Conservation (phyloP, 163 green algal species). For the Scenedesmus sp. region DNA sequence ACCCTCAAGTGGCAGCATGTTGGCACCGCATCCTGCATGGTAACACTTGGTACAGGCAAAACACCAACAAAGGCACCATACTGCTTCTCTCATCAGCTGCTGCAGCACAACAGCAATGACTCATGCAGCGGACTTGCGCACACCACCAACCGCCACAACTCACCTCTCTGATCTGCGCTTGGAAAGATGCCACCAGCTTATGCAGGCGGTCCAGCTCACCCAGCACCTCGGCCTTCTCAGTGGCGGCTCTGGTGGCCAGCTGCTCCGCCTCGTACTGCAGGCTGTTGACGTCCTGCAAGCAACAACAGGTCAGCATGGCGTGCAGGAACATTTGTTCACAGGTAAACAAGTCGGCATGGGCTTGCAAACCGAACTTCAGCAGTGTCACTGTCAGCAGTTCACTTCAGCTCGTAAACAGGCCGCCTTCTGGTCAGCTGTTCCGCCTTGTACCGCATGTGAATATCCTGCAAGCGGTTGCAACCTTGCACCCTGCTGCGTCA, state of each 20-base stretch:
- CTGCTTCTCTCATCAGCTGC: neutral
- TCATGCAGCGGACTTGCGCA: neutral
- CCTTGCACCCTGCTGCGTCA: no score
- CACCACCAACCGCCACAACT: neutral
- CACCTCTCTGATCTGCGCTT: constrained; percentile 31
- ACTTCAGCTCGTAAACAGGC: no score
- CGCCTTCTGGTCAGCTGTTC: no score
- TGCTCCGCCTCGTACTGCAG: constrained; percentile 39
- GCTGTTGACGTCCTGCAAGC: constrained; percentile 13
- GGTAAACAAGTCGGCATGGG: neutral
- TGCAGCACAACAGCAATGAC: neutral
- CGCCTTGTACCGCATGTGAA: no score
- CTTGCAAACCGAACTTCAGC: neutral
- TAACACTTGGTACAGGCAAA: neutral
- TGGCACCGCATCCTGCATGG: no score
- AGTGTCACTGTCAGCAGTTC: no score
- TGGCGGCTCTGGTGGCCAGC: constrained; percentile 1
- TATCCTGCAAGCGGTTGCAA: no score
- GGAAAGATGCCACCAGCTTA: constrained; percentile 48
- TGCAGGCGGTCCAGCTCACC: constrained; percentile 35
- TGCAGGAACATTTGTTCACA: neutral
- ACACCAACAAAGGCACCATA: neutral
- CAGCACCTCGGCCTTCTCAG: constrained; percentile 17
- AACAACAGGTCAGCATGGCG: neutral
- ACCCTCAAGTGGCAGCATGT: no score